Conservation (phyloP, 805 yeast species). For the Metschnikowia dekortorum region DNA sequence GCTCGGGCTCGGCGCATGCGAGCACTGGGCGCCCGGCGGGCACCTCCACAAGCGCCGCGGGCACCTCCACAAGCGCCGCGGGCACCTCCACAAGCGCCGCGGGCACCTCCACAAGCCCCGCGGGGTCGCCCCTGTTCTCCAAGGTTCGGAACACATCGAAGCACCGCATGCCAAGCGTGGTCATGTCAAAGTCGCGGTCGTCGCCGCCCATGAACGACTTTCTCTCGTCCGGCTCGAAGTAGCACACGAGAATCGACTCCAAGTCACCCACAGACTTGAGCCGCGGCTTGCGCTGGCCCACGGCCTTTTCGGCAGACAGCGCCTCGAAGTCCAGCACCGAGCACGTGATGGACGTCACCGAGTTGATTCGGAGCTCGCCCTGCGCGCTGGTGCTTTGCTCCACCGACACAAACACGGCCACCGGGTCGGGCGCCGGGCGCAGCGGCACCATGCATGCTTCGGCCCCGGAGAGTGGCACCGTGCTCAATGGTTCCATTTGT, state of each 20-base stretch:
- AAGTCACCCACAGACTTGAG: not conserved
- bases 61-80: no score
- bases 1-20: no score
- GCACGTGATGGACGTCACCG: not conserved
- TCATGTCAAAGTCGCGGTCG: not conserved
- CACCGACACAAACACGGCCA: not conserved
- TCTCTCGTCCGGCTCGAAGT: not conserved
- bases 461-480: no score
- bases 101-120: not conserved
- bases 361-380: not conserved
- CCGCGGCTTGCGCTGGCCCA: not conserved
- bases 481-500: not conserved
- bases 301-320: not conserved
- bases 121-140: not conserved
- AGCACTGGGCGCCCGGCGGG: no score
- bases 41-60: no score
- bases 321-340: not conserved
- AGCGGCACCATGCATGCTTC: not conserved
- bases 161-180: not conserved
- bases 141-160: not conserved
- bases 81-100: no score
- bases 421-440: not conserved
- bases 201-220: not conserved
- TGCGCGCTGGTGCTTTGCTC: not conserved
- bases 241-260: slow-evolving; percentile 1